A percentile compares a stretch with the other conserved stretches of the same genome.
Conservation (phyloP, 1,284 basidiomycete species). For the Trichosporon ovoides region DNA sequence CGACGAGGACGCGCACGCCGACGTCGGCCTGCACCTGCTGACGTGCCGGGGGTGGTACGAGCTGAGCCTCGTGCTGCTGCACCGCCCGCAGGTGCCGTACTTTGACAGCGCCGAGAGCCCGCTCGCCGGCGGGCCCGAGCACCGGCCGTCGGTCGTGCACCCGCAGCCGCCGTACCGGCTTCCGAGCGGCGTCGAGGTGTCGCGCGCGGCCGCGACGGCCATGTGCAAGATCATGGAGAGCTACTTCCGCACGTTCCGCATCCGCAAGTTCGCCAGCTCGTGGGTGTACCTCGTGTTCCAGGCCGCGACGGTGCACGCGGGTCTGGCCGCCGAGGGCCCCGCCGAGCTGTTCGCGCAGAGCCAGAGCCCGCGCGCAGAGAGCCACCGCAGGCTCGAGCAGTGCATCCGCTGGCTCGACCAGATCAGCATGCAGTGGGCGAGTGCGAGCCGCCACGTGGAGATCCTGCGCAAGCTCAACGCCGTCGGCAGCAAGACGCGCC, state of each 20-base stretch:
- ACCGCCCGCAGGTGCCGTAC: slow-evolving; percentile 21
- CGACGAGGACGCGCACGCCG: slow-evolving; percentile 11
- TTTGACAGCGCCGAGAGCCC: slow-evolving; percentile 10
- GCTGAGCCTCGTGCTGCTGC: slow-evolving; percentile 17
- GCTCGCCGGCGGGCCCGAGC: neutral
- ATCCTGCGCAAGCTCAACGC: slow-evolving; percentile 18
- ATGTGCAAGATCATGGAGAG: slow-evolving; percentile 19
- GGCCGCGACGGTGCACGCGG: slow-evolving; percentile 18
- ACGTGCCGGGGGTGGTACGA: slow-evolving; percentile 21
- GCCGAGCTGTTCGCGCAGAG: neutral
- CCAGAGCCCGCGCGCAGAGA: slow-evolving; percentile 7
- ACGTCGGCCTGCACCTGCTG: slow-evolving; percentile 15
- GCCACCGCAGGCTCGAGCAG: slow-evolving; percentile 16
- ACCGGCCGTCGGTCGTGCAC: neutral
- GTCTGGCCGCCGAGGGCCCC: slow-evolving; percentile 12
- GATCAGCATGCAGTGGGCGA: slow-evolving; percentile 18
- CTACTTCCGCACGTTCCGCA: slow-evolving; percentile 17
- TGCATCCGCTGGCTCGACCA: slow-evolving; percentile 20
- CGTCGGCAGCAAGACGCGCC: slow-evolving; percentile 11
- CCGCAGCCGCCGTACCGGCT: slow-evolving; percentile 5
- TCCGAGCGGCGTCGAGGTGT: slow-evolving; percentile 11
- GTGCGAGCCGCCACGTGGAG: slow-evolving; percentile 19
- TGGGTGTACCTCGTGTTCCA: slow-evolving; percentile 23
- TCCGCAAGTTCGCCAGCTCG: slow-evolving; percentile 18
- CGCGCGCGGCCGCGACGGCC: slow-evolving; percentile 14